Evolutionary conservation across 805 yeast species (phyloP).

Genomic region (Teunomyces stri): DNA sequence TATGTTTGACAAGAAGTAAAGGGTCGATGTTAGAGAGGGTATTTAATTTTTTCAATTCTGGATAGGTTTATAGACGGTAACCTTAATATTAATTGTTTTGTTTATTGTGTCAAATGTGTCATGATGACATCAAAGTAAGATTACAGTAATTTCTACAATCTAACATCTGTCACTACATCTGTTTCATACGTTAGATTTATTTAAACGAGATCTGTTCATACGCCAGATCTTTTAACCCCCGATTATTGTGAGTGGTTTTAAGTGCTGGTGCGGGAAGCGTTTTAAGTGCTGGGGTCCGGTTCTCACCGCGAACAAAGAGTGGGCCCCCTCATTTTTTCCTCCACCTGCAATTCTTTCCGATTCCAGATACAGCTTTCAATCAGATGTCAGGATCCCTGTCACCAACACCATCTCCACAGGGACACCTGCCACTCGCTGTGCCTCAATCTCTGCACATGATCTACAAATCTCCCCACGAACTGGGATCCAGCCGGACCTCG

Average conservation of each 20-base stretch:
- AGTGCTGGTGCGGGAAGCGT: too few relatives aligned
- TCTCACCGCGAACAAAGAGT: background rate
- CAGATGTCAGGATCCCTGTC: constrained; percentile 1
- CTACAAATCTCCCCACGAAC: background rate
- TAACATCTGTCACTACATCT: too few relatives aligned
- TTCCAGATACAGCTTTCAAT: background rate
- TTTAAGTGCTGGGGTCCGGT: too few relatives aligned
- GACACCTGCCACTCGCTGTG: background rate
- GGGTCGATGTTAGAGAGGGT: background rate
- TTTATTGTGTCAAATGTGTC: background rate
- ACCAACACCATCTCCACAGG: background rate
- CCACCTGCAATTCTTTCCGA: background rate
- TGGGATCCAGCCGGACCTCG: background rate
- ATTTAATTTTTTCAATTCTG: background rate
- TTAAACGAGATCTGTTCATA: too few relatives aligned
- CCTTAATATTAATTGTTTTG: background rate
- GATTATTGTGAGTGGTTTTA: too few relatives aligned
- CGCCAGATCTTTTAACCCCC: too few relatives aligned
- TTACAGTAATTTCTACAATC: too few relatives aligned
- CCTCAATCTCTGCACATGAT: background rate
- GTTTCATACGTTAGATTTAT: too few relatives aligned
- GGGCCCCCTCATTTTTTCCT: constrained; percentile 3
- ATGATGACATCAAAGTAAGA: too few relatives aligned
- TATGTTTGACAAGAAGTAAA: constrained; percentile 21
- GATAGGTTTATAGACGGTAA: constrained; percentile 3